Base-by-base conservation (phyloP, 228 moss, liverwort and hornwort genomes). In the Sphagnum fallax region DNA sequence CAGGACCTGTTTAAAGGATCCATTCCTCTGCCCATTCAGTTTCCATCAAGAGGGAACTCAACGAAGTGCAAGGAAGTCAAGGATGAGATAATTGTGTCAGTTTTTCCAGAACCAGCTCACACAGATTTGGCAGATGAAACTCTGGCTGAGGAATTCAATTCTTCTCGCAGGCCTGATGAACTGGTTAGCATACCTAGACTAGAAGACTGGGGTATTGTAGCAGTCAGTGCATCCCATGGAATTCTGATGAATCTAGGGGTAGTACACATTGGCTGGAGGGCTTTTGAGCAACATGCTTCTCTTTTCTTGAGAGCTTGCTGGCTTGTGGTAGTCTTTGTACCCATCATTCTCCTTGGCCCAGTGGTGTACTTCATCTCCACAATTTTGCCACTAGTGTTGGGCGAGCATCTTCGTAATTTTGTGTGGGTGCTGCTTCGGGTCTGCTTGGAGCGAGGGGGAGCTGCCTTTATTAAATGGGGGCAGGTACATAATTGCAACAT, bases 381-480 rank as follows among this genome's bases (percentile, higher is more conserved):
- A 52, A 52, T 87, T 8, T 67, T 93, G 49, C 65, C 81, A 62
- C 51, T 71, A 62, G 11, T 53, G 6, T 97, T 89, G 97, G 78
- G 73, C 58, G 73, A 84, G 69, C 72, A 81, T 66, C 50, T 97
- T 69, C 88, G 90, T 68, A 77, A 78, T 49, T 18, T 67, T 16
- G 83, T 97, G 12, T 97, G 97, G 97, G 82, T 86, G 82, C 78
- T 93, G 82, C 84, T 97, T 58, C 91, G 93, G 10, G 87, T 81
- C 65, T 93, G 97, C 75, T 80, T 97, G 63, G 97, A 91, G 76
- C 81, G 71, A 78, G 97, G 93, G 64, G 97, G 97, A 68, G 97
- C 97, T 49, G 97, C 97, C 60, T 97, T 97, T 61, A 97, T 97
- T 16, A 97, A 97, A 66, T 97, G 97, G 97, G 97, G 97, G 10